phyloP scores from a whole-genome alignment of 2,329 filamentous ascomycete genomes.

The Xylariaceae sp. region DNA sequence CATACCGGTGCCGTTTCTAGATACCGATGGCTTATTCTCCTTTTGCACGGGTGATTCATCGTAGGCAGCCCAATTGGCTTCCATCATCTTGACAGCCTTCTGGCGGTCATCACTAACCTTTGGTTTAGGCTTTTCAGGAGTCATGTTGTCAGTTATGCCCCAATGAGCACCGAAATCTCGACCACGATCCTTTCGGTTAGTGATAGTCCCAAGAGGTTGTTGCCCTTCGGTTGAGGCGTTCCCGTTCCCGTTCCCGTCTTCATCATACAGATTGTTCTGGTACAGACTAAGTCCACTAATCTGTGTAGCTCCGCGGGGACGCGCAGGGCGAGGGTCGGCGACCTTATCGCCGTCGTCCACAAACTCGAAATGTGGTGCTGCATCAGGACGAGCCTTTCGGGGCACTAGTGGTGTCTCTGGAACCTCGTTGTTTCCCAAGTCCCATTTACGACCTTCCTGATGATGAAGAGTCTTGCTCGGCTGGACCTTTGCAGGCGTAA shows the following conservation, averaged over 20 bases:
- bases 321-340: conserved; percentile 42
- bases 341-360: conserved; percentile 64
- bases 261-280: conserved; percentile 66
- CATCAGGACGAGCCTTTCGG: conserved; percentile 68
- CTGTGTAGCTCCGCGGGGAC: conserved; percentile 50
- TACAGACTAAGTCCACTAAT: conserved; percentile 70
- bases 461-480: conserved; percentile 54
- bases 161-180: conserved; percentile 79
- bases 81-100: conserved; percentile 70
- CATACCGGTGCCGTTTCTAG: conserved; percentile 24
- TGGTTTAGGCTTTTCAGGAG: conserved; percentile 41
- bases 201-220: conserved; percentile 57
- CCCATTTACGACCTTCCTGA: conserved; percentile 74
- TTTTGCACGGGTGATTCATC: conserved; percentile 53
- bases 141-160: conserved; percentile 64
- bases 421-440: conserved; percentile 61
- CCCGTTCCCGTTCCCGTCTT: conserved; percentile 39
- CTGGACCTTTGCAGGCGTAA: conserved; percentile 69
- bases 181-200: conserved; percentile 65
- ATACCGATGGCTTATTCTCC: conserved; percentile 39
- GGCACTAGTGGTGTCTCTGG: conserved; percentile 49
- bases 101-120: conserved; percentile 53
- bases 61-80: conserved; percentile 54
- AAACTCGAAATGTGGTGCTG: conserved; percentile 78
- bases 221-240: conserved; percentile 34